Evolutionary conservation across 345 rosid genomes (phyloP).

Genomic region (Gossypioides kirkii): DNA sequence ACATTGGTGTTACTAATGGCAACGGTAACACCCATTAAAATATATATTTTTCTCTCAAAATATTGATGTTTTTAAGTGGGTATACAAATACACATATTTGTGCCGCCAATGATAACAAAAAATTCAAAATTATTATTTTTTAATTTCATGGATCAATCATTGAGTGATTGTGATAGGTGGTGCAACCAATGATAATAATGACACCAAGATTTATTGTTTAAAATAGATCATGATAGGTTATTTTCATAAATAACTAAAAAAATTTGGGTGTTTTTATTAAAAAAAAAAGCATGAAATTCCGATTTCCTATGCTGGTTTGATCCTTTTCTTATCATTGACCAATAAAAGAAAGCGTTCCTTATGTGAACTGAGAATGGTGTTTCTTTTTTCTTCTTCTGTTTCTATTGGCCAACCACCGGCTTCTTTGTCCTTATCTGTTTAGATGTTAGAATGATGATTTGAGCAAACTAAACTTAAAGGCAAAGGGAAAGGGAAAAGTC

Average conservation of each 20-base stretch:
- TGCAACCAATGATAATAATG: fast-evolving
- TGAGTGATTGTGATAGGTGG: no score
- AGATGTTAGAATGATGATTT: background rate
- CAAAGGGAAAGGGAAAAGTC: background rate
- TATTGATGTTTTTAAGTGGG: fast-evolving
- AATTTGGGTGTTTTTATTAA: no score
- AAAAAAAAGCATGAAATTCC: no score
- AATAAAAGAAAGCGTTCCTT: no score
- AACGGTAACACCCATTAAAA: fast-evolving
- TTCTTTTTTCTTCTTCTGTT: no score
- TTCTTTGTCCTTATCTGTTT: background rate
- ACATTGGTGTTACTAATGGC: fast-evolving
- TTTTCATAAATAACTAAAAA: no score
- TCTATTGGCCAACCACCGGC: no score
- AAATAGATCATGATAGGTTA: fast-evolving
- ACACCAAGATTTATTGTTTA: fast-evolving
- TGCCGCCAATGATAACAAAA: no score
- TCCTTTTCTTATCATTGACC: background rate
- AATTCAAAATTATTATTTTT: no score
- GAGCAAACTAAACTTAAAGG: background rate
- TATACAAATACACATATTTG: fast-evolving
- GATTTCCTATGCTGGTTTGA: background rate
- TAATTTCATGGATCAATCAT: no score
- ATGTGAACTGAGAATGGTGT: no score
- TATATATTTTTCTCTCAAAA: fast-evolving